A percentile compares a stretch with the other conserved stretches of the same genome.
phyloP scores from a whole-genome alignment of 75 land plant genomes.

The Pinus tabuliformis region DNA sequence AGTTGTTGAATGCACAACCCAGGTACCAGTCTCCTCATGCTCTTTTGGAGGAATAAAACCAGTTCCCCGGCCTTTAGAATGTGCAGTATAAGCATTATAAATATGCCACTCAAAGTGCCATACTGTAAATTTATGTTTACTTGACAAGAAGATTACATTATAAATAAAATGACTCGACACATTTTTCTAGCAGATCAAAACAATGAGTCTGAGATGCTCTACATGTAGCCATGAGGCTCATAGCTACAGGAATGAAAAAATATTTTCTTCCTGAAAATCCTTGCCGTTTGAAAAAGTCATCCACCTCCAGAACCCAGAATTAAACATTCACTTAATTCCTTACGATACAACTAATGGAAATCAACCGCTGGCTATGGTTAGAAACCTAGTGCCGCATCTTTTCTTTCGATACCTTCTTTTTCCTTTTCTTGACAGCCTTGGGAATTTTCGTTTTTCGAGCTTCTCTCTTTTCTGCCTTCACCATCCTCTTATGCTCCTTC shows the following conservation, averaged over 20 bases:
- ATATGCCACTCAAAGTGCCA: background rate
- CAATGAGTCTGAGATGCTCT: background rate
- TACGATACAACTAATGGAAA: background rate
- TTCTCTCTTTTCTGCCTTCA: conserved; percentile 94
- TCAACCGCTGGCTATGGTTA: background rate
- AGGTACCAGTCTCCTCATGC: no score
- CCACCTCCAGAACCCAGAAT: background rate
- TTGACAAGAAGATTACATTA: background rate
- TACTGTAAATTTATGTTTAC: background rate
- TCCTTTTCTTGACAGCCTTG: conserved; percentile 88
- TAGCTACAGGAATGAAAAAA: background rate
- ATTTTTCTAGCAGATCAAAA: background rate
- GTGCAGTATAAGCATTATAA: background rate
- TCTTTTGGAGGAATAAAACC: background rate
- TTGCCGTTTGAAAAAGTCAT: background rate
- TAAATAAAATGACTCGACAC: background rate
- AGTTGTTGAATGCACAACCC: no score
- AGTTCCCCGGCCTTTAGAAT: background rate
- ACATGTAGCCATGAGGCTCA: background rate
- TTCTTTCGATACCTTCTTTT: conserved; percentile 72
- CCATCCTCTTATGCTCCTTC: conserved; percentile 94
- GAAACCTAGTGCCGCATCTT: conserved; percentile 14
- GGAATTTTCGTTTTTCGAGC: conserved; percentile 83
- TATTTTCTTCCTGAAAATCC: background rate
- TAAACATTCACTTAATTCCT: background rate